Evolutionary conservation across 306 rosid species (phyloP), one percentile per base, ranked within the genome.

Genomic region (Malus sylvestris): DNA sequence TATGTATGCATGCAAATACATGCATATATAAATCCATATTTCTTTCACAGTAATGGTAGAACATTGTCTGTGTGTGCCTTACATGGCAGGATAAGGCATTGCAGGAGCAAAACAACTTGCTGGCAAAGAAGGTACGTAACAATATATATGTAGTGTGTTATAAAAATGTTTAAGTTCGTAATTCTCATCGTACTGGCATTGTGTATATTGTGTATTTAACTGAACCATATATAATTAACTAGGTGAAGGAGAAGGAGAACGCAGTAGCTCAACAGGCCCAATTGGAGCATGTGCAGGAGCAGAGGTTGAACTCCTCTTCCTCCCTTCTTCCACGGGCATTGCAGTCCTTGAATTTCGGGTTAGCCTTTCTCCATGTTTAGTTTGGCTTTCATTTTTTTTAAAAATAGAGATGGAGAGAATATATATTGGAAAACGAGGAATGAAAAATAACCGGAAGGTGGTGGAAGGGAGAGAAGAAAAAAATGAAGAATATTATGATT

Each of bases 201-300:
- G 38, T 27, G 23, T 64, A 32, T 15, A 15, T 49, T 49, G 55
- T 16, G 20, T 51, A 51, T 51, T 51, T 51, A 51, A 51, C 13
- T 27, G 30, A 27, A 14, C 63, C 7, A 58, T 58, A 22, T 42
- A 42, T 42, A 42, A 58, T 4, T 40, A 38, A 35, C 18, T 74
- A 92, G 96, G 88, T 90, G 22, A 95, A 86, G 74, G 92, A 90
- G 82, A 90, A 82, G 80, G 93, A 95, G 83, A 92, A 84, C 78
- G 80, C 33, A 4, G 3, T 68, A 63, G 73, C 44, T 32, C 23
- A 42, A 45, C 51, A 12, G 30, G 20, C 83, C 74, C 79, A 61
- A 63, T 42, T 7, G 71, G 82, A 78, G 25, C 90, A 85, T 18
- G 7, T 30, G 76, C 77, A 75, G 65, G 61, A 74, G 57, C 76